Percentiles rank a stretch among this genome's conserved stretches.
Conservation (phyloP, 1,139 yeast genomes). For the Taiozyma onychis region DNA sequence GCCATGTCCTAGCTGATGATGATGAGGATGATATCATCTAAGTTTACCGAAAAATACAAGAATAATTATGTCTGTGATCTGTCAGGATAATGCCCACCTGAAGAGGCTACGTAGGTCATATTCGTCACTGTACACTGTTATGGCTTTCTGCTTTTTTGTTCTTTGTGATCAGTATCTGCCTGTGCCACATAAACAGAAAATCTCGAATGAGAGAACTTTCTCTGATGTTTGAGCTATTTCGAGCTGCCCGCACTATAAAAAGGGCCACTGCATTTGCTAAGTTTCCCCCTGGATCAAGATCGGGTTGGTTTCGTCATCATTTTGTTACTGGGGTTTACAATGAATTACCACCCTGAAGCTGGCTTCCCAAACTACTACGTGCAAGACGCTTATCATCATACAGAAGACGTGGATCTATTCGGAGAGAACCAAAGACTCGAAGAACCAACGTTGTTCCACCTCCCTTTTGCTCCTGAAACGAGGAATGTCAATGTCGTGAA, state of each 20-base stretch:
- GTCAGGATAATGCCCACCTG: not conserved
- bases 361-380: not conserved
- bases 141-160: not conserved
- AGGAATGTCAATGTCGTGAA: not conserved
- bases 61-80: not conserved
- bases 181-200: not conserved
- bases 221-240: not conserved
- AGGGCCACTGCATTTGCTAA: not conserved
- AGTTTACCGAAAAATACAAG: not conserved
- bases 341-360: not conserved
- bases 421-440: not conserved
- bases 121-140: too few relatives aligned
- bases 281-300: not conserved
- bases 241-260: too few relatives aligned
- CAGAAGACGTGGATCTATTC: not conserved
- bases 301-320: not conserved
- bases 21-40: slow-evolving; percentile 26
- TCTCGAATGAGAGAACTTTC: not conserved
- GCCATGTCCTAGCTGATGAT: slow-evolving; percentile 19
- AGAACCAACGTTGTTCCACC: not conserved
- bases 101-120: not conserved
- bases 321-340: not conserved
- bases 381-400: not conserved
- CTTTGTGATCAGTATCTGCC: not conserved
- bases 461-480: not conserved